Evolutionary conservation across 1,139 yeast species (phyloP), one percentile per base, ranked within the genome.

Genomic region (Hemisphaericaspora xylanilytica): DNA sequence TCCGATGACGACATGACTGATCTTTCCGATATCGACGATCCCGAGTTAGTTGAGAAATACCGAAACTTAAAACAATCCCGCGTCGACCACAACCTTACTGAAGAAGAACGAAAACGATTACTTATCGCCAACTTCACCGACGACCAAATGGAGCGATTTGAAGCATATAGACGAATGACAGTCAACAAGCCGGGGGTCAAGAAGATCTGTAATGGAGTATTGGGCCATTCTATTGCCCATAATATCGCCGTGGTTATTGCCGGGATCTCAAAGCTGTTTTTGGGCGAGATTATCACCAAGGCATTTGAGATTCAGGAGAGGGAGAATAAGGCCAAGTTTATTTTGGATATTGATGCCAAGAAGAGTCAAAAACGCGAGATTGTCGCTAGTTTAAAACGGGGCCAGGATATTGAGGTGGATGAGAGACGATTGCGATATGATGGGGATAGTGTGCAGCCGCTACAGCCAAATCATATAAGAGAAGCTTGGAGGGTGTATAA

Each of bases 111-210:
- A 44, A 74, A 80, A 56, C 74, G 85, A 47, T 54, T 89, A 20
- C 64, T 90, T 45, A 75, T 89, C 46, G 78, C 87, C 16, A 79
- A 81, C 48, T 79, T 92, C 55, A 82, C 85, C 43, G 78, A 78
- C n/a, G 86, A 81, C 28, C 97, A 92, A 56, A 83, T 87, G 83
- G 82, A 82, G 44, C 64, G 96, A 37, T 90, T 89, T 59, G 97
- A 89, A 56, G 87, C 86, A 10, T 89, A 82, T 58, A 74, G 96
- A 48, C 71, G 97, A 49, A 85, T 95, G 40, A 84, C 88, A 26
- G 67, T 92, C 36, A 88, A 85, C 53, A 81, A 85, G 46, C 77
- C 82, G 2, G 88, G 89, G 2, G 86, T 90, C 11, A 86, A 86
- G 58, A 86, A 85, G 52, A 69, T 89, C 16, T 90, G 95, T 12